phyloP scores from a whole-genome alignment of 2,329 filamentous ascomycete species.

The Tolypocladium tropicale region DNA sequence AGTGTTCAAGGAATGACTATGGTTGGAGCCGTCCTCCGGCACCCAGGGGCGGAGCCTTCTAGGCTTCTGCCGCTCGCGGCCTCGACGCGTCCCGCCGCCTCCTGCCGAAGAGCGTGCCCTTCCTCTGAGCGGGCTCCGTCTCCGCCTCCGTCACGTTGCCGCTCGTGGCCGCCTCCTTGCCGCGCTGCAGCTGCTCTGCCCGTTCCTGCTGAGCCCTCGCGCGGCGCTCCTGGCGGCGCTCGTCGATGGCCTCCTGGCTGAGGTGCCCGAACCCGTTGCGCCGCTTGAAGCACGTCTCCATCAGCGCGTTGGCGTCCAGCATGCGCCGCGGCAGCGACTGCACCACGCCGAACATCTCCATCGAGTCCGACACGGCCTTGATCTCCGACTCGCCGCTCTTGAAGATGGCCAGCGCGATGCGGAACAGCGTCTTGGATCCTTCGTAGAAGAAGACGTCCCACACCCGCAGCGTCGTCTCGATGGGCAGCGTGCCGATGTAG shows the following conservation, averaged over 20 bases:
- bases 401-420: conserved; percentile 83
- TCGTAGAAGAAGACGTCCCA: conserved; percentile 98
- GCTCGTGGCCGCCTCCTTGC: conserved; percentile 16
- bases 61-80: conserved; percentile 7
- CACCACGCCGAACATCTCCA: conserved; percentile 93
- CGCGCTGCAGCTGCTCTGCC: conserved; percentile 13
- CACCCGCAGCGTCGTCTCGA: conserved; percentile 82
- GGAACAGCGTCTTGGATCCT: conserved; percentile 86
- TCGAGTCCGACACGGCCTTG: conserved; percentile 67
- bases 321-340: conserved; percentile 75
- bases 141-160: conserved; percentile 20
- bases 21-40: background rate
- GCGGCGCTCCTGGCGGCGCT: conserved; percentile 59
- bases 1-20: background rate
- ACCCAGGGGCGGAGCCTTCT: background rate
- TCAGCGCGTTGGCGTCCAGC: conserved; percentile 69
- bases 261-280: conserved; percentile 73
- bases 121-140: conserved; percentile 21
- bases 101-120: conserved; percentile 35
- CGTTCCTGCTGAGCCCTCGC: conserved; percentile 37
- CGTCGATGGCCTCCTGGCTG: conserved; percentile 72
- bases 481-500: conserved; percentile 85
- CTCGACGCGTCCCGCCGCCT: conserved; percentile 23
- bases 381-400: conserved; percentile 79
- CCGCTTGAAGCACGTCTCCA: conserved; percentile 75